Evolutionary conservation across 192 early-diverging fungal genomes (phyloP).

Genomic region (Thoreauomyces humboldtii): DNA sequence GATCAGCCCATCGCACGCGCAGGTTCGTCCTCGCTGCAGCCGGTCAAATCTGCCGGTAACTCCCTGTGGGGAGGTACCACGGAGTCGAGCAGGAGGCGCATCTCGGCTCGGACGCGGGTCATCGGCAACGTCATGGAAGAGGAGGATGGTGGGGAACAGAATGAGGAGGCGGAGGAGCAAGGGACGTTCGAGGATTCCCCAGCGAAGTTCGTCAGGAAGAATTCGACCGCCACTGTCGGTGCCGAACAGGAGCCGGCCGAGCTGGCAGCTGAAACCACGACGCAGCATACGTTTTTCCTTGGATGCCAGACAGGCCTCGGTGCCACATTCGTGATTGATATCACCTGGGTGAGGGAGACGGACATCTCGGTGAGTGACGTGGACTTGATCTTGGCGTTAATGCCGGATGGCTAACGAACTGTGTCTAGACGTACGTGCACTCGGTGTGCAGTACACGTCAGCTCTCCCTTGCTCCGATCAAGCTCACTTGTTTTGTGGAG

Average conservation of each 20-base stretch:
- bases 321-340: background rate
- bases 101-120: background rate
- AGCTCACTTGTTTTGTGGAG: constrained; percentile 7
- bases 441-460: constrained; percentile 5
- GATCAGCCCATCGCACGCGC: background rate
- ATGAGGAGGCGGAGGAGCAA: constrained; percentile 2
- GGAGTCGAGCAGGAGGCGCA: background rate
- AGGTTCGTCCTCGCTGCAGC: background rate
- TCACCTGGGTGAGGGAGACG: constrained; percentile 7
- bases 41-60: background rate
- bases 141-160: constrained; percentile 3
- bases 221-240: background rate
- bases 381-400: background rate
- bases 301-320: constrained; percentile 20
- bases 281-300: constrained; percentile 23
- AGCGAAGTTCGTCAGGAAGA: background rate
- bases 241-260: background rate
- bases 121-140: constrained; percentile 21
- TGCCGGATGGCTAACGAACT: too few species aligned
- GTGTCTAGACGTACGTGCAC: constrained; percentile 10
- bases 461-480: constrained; percentile 21
- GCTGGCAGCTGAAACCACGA: background rate
- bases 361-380: constrained; percentile 6
- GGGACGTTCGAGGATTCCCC: background rate
- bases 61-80: background rate